Percentiles rank a stretch among this genome's conserved stretches.
phyloP scores from a whole-genome alignment of 2,329 filamentous ascomycete species.

The Capronia coronata region DNA sequence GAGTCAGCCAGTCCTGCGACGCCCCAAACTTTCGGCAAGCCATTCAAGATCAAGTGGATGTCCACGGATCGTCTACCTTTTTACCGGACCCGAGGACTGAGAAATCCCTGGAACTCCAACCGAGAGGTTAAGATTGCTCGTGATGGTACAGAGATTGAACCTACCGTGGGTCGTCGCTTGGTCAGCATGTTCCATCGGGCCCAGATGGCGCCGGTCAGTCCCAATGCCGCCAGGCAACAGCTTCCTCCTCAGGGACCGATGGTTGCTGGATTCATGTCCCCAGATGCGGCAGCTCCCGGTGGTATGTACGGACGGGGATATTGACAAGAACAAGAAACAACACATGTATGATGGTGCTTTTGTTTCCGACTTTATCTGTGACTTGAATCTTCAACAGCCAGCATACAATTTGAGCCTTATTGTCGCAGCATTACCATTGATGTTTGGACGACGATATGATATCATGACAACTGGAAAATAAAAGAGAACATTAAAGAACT shows the following conservation, averaged over 20 bases:
- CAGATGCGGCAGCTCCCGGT: slow-evolving; percentile 9
- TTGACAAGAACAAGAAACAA: too few species aligned
- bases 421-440: too few species aligned
- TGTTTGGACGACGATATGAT: slow-evolving; percentile 23
- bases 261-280: slow-evolving; percentile 15
- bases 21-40: slow-evolving; percentile 73
- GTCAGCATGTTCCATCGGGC: slow-evolving; percentile 61
- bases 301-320: slow-evolving; percentile 18
- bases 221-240: slow-evolving; percentile 8
- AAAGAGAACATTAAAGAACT: not conserved
- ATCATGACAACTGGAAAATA: slow-evolving; percentile 13
- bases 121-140: slow-evolving; percentile 92
- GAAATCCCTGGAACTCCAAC: slow-evolving; percentile 93
- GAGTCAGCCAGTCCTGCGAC: slow-evolving; percentile 19
- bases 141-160: slow-evolving; percentile 89
- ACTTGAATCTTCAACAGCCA: too few species aligned
- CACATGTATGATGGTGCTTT: not conserved
- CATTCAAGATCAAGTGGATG: slow-evolving; percentile 85
- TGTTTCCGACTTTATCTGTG: not conserved
- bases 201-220: slow-evolving; percentile 7
- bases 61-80: slow-evolving; percentile 79
- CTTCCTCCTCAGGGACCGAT: slow-evolving; percentile 11
- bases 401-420: too few species aligned
- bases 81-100: slow-evolving; percentile 75
- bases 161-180: slow-evolving; percentile 67